Base-by-base conservation (phyloP, 2,329 filamentous ascomycete genomes). In the Alternaria consortialis region DNA sequence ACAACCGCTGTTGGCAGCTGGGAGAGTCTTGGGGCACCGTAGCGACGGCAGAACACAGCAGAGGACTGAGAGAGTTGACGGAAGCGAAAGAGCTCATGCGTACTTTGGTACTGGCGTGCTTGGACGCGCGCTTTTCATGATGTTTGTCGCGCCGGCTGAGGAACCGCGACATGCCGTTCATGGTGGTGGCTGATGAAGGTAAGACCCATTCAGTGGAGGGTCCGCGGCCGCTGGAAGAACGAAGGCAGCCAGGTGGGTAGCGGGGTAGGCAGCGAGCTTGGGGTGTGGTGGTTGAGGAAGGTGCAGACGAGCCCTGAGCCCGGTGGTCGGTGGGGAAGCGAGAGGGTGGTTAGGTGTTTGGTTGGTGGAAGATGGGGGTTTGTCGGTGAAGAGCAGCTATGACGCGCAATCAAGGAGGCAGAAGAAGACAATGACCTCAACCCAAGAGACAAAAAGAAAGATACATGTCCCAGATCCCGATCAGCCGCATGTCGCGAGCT, bases 61-160 rank as follows among this genome's bases (percentile, higher is more conserved):
- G 47, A 51, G 63, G 61, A 29, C 37, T 37, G 42, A 58, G 65
- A 60, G 68, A 63, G 63, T 39, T 39, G 40, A 64, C 58, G 46
- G 73, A 68, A 43, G 58, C 29, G 54, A 65, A 62, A 53, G 66
- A 60, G 60, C 42, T 55, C 13, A 50, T 62, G 64, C 68, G 62
- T 78, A 78, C 76, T 74, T 77, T 78, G 62, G 61, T 72, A 63
- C 63, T 67, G 46, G 67, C 58, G 58, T 73, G 62, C 62, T 77
- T 79, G 52, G 72, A 71, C 39, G 63, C 58, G 67, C 74, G 77
- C 67, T 79, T 79, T 64, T 79, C 78, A 52, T 70, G 70, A 60
- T 77, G 68, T 77, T 82, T 92, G 72, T 92, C 90, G 67, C 90
- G 87, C 68, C 90, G 84, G 77, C 87, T 91, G 62, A 91, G 87